Conservation (phyloP, 108 stramenopile species). For the Asterionellopsis glacialis region DNA sequence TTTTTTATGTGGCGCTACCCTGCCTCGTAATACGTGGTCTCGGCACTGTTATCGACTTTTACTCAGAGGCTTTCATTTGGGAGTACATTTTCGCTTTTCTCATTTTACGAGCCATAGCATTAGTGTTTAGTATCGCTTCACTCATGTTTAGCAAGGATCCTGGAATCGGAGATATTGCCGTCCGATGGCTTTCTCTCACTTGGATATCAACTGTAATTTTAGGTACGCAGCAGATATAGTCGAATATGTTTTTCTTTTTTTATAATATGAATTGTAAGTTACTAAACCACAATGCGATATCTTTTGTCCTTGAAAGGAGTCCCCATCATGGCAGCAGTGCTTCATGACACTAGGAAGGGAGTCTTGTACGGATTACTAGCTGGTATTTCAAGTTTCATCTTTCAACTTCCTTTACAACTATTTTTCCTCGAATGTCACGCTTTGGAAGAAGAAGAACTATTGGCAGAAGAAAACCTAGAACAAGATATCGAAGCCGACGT, state of each 20-base stretch:
- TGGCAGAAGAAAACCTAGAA: neutral
- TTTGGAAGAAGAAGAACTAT: constrained; percentile 7
- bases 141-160: neutral
- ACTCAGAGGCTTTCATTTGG: constrained; percentile 33
- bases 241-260: neutral
- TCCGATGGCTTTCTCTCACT: constrained; percentile 26
- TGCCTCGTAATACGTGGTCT: constrained; percentile 26
- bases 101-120: constrained; percentile 22
- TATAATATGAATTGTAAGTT: no score
- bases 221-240: neutral
- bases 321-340: constrained; percentile 32
- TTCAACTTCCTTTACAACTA: constrained; percentile 40
- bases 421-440: constrained; percentile 34
- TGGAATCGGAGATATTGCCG: constrained; percentile 28
- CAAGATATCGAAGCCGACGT: constrained; percentile 2
- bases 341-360: constrained; percentile 21
- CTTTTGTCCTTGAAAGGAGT: constrained; percentile 10
- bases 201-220: constrained; percentile 40
- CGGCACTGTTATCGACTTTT: constrained; percentile 39
- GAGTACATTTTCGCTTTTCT: constrained; percentile 29
- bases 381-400: constrained; percentile 33
- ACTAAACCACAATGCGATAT: neutral
- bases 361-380: constrained; percentile 28
- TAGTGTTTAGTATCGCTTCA: constrained; percentile 11
- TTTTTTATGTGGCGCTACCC: constrained; percentile 36